These are phyloP conservation scores for Globisporangium camurandrum DNA, from an alignment of 352 stramenopile genomes.

Conservation along the genomic window DNA sequence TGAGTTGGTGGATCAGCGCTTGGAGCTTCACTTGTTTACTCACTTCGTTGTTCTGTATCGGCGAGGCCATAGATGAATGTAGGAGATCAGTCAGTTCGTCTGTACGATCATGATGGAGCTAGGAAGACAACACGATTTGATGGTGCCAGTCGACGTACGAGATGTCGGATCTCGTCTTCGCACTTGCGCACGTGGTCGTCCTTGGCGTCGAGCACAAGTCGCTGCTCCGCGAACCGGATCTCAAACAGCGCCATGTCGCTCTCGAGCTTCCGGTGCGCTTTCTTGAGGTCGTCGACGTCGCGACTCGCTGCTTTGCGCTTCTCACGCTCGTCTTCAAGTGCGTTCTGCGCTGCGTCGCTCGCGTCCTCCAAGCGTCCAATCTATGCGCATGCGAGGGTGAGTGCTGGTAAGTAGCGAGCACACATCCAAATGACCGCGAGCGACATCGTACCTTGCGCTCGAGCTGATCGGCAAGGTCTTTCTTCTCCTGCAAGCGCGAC, in stretches of 20 bases:
- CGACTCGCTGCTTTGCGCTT: conserved; percentile 29
- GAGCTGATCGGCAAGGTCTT: conserved; percentile 46
- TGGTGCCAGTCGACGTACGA: conserved; percentile 36
- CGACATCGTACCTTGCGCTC: conserved; percentile 43
- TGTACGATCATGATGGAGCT: too few relatives aligned
- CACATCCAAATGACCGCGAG: not conserved
- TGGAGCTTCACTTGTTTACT: conserved; percentile 78
- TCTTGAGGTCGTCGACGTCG: conserved; percentile 60
- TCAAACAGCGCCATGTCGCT: conserved; percentile 57
- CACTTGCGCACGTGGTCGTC: conserved; percentile 55
- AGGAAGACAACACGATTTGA: too few relatives aligned
- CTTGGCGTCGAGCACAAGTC: conserved; percentile 46
- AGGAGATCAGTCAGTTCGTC: too few relatives aligned
- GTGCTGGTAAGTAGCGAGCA: not conserved
- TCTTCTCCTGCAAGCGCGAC: conserved; percentile 52
- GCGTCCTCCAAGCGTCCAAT: conserved; percentile 46
- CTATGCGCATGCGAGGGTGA: conserved; percentile 16
- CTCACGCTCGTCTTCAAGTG: conserved; percentile 57
- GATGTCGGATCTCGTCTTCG: conserved; percentile 58
- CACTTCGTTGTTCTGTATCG: conserved; percentile 52
- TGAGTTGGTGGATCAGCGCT: conserved; percentile 77
- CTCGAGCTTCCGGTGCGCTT: conserved; percentile 60
- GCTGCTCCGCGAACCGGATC: conserved; percentile 50
- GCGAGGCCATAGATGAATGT: not conserved
- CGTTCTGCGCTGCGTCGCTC: conserved; percentile 27